Percentiles rank a stretch among this genome's conserved stretches.
Conservation (phyloP, 108 stramenopile species). For the Cyclotella cryptica region DNA sequence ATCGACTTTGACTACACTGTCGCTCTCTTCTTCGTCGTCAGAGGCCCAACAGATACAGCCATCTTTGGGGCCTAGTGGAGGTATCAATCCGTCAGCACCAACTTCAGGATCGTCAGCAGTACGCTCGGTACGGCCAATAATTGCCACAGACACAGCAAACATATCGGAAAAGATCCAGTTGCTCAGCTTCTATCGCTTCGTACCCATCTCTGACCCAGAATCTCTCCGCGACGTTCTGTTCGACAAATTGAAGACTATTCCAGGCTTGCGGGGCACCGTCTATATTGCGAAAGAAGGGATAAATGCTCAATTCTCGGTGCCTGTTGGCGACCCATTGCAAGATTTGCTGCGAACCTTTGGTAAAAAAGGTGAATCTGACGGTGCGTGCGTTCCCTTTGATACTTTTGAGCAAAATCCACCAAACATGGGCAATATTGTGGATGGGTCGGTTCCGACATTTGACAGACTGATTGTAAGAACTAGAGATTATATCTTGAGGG, state of each 20-base stretch:
- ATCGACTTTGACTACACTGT: background rate
- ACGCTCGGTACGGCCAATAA: conserved; percentile 33
- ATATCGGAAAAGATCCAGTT: conserved; percentile 40
- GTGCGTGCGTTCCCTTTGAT: conserved; percentile 58
- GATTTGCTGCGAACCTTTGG: conserved; percentile 37
- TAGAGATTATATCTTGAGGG: conserved; percentile 57
- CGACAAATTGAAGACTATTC: conserved; percentile 39
- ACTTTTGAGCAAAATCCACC: conserved; percentile 48
- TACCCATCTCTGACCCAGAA: conserved; percentile 43
- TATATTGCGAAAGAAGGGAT: conserved; percentile 86
- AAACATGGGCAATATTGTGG: conserved; percentile 59
- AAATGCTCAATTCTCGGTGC: conserved; percentile 93
- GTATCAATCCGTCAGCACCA: background rate
- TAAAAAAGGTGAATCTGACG: conserved; percentile 14
- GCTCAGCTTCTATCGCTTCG: conserved; percentile 64
- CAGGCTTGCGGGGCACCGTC: conserved; percentile 60
- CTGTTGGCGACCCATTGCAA: conserved; percentile 49
- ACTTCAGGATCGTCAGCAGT: conserved; percentile 43
- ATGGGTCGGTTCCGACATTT: conserved; percentile 55
- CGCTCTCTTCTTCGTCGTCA: background rate
- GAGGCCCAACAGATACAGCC: background rate
- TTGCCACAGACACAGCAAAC: conserved; percentile 9
- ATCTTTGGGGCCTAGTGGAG: background rate
- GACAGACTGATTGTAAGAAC: conserved; percentile 62
- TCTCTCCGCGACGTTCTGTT: conserved; percentile 47